Evolutionary conservation across 441 rosid genomes (phyloP).

Genomic region (Pelargonium myrrhifolium): DNA sequence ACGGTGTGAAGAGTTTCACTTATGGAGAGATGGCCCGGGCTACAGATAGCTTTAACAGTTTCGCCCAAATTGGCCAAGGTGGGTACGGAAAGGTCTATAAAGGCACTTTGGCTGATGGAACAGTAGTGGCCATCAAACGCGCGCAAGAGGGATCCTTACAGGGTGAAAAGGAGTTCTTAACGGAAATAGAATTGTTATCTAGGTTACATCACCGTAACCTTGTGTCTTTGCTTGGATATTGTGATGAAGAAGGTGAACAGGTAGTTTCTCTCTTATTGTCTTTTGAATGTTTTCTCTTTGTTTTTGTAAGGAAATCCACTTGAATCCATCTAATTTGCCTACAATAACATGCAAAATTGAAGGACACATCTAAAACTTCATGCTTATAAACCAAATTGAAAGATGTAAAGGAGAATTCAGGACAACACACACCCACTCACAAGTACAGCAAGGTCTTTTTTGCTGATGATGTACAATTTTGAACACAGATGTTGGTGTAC

Average conservation of each 20-base stretch:
- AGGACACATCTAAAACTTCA: not conserved
- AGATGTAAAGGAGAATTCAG: conserved; percentile 3
- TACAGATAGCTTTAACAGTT: conserved; percentile 59
- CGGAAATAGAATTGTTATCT: conserved; percentile 77
- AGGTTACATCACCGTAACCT: conserved; percentile 94
- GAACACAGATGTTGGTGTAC: conserved; percentile 79
- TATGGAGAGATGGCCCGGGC: conserved; percentile 67
- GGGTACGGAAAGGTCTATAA: conserved; percentile 90
- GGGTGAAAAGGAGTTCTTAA: conserved; percentile 88
- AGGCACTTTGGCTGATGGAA: conserved; percentile 63
- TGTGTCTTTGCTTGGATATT: conserved; percentile 77
- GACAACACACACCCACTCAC: not conserved
- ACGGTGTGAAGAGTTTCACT: conserved; percentile 76
- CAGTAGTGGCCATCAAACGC: conserved; percentile 75
- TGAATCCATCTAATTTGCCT: too few relatives aligned
- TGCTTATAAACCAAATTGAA: not conserved
- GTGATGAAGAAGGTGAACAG: conserved; percentile 96
- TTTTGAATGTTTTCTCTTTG: not conserved
- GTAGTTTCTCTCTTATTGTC: conserved; percentile 25
- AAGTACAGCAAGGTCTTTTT: not conserved
- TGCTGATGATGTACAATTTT: not conserved
- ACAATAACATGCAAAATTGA: too few relatives aligned
- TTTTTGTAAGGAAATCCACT: not conserved
- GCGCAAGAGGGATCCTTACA: conserved; percentile 89
- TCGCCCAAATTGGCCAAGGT: conserved; percentile 82